Conservation (phyloP, 2,329 filamentous ascomycete species). For the Epichloe aotearoae region DNA sequence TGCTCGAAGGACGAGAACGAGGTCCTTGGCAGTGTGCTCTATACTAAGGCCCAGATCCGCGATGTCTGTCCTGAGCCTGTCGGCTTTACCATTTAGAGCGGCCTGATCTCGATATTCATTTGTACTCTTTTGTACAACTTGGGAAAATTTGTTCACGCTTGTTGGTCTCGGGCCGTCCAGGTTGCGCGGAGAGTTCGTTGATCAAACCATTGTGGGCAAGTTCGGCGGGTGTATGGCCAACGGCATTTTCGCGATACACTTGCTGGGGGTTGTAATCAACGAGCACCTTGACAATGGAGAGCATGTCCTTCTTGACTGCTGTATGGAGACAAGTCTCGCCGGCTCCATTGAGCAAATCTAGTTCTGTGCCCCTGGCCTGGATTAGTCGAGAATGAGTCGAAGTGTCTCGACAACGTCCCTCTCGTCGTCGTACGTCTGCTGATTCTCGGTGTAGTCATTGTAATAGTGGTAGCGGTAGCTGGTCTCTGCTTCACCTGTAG, state of each 20-base stretch:
- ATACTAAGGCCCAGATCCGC: constrained; percentile 15
- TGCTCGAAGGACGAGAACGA: constrained; percentile 14
- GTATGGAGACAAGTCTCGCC: constrained; percentile 54
- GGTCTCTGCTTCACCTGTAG: constrained; percentile 2
- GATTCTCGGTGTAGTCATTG: constrained; percentile 2
- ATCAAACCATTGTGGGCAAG: constrained; percentile 45
- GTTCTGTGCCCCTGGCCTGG: constrained; percentile 40
- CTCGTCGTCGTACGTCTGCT: constrained; percentile 11
- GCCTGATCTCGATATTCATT: constrained; percentile 1
- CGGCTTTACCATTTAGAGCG: constrained; percentile 6
- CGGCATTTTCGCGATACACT: constrained; percentile 59
- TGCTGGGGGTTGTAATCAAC: constrained; percentile 42
- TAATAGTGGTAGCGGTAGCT: constrained; percentile 4
- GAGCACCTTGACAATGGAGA: constrained; percentile 28
- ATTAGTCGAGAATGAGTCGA: constrained; percentile 38
- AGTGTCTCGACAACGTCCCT: constrained; percentile 28
- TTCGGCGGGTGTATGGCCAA: constrained; percentile 60
- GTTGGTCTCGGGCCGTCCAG: constrained; percentile 3
- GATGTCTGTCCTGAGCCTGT: constrained; percentile 11
- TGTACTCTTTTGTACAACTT: constrained; percentile 7
- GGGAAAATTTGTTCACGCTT: constrained; percentile 2
- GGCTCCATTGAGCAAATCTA: constrained; percentile 46
- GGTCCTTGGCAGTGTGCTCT: constrained; percentile 14
- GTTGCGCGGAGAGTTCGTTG: constrained; percentile 20
- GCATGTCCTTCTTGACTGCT: constrained; percentile 27